Conservation (phyloP, 2,329 filamentous ascomycete species). For the Colletotrichum camelliae region DNA sequence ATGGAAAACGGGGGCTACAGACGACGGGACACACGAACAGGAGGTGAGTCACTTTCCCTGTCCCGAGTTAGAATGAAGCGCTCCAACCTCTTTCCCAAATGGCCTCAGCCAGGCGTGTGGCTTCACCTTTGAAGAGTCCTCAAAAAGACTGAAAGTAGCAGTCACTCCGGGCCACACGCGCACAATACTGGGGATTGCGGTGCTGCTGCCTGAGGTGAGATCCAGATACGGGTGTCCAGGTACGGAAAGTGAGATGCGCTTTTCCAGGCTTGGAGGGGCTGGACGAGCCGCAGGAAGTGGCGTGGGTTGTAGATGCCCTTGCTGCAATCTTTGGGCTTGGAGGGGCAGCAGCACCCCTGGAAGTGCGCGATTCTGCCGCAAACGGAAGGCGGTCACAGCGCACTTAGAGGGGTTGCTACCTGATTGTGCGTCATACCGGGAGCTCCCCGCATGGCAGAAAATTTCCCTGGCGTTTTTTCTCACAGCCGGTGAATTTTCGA, state of each 20-base stretch:
- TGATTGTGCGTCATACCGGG: constrained; percentile 17
- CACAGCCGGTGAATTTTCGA: background rate
- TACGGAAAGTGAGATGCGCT: background rate
- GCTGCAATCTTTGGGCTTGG: background rate
- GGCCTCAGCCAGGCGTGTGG: constrained; percentile 2
- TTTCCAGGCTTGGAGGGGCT: background rate
- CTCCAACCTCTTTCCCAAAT: background rate
- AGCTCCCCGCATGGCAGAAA: constrained; percentile 22
- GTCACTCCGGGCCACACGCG: background rate
- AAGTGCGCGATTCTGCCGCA: background rate
- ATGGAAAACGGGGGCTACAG: background rate
- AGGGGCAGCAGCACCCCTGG: background rate
- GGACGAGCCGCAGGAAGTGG: background rate
- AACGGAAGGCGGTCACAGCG: constrained; percentile 9
- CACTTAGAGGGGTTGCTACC: background rate
- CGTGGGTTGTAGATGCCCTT: background rate
- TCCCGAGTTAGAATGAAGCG: background rate
- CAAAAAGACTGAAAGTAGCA: background rate
- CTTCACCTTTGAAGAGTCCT: background rate
- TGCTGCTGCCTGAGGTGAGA: constrained; percentile 3
- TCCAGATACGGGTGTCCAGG: background rate
- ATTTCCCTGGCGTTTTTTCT: constrained; percentile 2
- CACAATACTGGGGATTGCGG: background rate
- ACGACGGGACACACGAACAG: background rate
- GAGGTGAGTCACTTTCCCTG: constrained; percentile 13